Evolutionary conservation across 1,284 basidiomycete species (phyloP).

Genomic region (Rhodotorula sp.): DNA sequence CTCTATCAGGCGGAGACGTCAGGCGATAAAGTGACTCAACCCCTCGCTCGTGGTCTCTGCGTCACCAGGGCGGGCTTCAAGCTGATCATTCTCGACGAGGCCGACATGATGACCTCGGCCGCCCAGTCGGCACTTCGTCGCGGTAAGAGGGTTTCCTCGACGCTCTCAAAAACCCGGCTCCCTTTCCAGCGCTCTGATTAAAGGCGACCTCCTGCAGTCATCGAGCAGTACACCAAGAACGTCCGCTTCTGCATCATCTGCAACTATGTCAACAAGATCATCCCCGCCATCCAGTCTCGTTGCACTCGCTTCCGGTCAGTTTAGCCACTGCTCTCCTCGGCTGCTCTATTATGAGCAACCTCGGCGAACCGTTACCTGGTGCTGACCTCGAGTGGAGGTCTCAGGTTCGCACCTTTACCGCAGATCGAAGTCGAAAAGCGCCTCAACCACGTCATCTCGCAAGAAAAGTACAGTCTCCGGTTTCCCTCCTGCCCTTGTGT

Average conservation of each 20-base stretch:
- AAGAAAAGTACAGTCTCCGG: conserved; percentile 67
- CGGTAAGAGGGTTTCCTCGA: conserved; percentile 48
- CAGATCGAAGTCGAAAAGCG: conserved; percentile 80
- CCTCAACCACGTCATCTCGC: conserved; percentile 73
- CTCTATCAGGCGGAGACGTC: too few relatives aligned
- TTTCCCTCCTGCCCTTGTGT: too few relatives aligned
- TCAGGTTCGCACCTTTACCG: conserved; percentile 83
- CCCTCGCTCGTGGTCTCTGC: too few relatives aligned
- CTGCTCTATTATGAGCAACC: too few relatives aligned
- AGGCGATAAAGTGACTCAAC: too few relatives aligned
- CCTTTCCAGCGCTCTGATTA: neutral
- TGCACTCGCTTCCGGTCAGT: conserved; percentile 82
- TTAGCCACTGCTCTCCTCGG: neutral
- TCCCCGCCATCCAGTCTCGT: conserved; percentile 95
- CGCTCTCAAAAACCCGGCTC: neutral
- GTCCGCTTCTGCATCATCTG: conserved; percentile 99
- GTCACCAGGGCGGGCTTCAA: conserved; percentile 79
- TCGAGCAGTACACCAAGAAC: conserved; percentile 98
- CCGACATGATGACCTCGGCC: conserved; percentile 99
- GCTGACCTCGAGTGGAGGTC: too few relatives aligned
- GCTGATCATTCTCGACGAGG: conserved; percentile 96
- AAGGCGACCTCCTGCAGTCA: conserved; percentile 57
- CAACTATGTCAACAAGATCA: conserved; percentile 99
- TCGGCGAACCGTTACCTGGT: neutral
- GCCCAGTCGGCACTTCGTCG: conserved; percentile 94